These are phyloP conservation scores for Penicillium canescens DNA, from an alignment of 495 filamentous ascomycete genomes.

Conservation along the genomic window DNA sequence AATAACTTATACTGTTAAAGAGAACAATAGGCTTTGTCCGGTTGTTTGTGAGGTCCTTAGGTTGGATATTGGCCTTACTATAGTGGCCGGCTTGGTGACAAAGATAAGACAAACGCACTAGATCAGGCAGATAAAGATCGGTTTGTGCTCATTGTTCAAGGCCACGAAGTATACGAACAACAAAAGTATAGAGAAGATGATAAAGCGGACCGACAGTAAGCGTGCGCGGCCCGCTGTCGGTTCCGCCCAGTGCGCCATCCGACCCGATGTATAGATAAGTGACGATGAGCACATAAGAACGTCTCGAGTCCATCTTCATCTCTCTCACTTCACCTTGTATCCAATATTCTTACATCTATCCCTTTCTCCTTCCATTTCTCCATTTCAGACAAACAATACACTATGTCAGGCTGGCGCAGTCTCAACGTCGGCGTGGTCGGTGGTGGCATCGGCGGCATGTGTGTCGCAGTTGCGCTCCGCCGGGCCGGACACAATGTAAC, in stretches of 20 bases:
- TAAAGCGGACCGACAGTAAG: conserved; percentile 16
- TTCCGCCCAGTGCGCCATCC: conserved; percentile 16
- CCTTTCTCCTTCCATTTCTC: background rate
- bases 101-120: no score
- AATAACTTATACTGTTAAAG: no score
- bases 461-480: conserved; percentile 60
- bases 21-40: no score
- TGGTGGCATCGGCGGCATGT: conserved; percentile 70
- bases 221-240: conserved; percentile 18
- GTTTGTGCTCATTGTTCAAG: no score
- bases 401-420: conserved; percentile 29
- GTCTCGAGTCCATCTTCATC: background rate
- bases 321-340: background rate
- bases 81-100: no score
- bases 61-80: no score
- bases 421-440: conserved; percentile 60
- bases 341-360: background rate
- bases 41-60: no score
- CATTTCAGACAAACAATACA: background rate
- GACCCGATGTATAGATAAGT: background rate
- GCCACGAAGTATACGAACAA: background rate
- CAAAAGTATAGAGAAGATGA: background rate
- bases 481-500: conserved; percentile 65
- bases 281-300: background rate
- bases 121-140: no score